Evolutionary conservation across 495 filamentous ascomycete species (phyloP), one percentile per base, ranked within the genome.

Genomic region (Xylaria acuta): DNA sequence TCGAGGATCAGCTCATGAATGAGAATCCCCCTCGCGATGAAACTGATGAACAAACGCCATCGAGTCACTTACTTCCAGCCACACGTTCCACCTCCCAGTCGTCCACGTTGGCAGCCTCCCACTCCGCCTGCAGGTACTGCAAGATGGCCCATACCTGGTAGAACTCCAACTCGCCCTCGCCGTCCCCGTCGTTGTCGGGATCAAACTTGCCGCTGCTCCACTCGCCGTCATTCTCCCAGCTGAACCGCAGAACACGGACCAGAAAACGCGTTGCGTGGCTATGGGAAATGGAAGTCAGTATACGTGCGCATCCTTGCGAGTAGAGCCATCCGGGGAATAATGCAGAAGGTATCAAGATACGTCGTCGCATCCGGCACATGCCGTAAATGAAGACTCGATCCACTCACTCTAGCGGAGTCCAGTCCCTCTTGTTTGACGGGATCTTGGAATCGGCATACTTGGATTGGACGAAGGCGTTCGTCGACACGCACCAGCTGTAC

Each of bases 51-150:
- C 22, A 54, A 27, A 27, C 12, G 25, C 12, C 5, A 5, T 30
- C 27, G 25, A 56, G 27, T 65, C 30, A 70, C 58, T 62, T 58
- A 70, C 67, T 63, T 30, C 30, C 32, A 25, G 56, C 58, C 18
- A 70, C 9, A 1, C 47, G 54, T 3, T 65, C 59, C 54, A 38
- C 66, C 14, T 77, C 75, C 75, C 75, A 78, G 5, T 74, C 71
- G 6, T 78, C 75, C 38, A 78, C 59, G 49, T 77, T 75, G 25
- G 73, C 73, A 11, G 75, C 77, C 58, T 78, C 75, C 77, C 77
- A 78, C 20, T 78, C 77, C 0, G 69, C 72, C 64, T 78, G 77
- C n/a, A 77, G 51, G 34, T 78, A 78, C n/a, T 64, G 58, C 41
- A 78, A 49, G 25, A 78, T 67, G 2, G 73, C 73, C 75, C 77